Base-by-base conservation (phyloP, 257 asterid genomes). In the Penstemon barbatus region DNA sequence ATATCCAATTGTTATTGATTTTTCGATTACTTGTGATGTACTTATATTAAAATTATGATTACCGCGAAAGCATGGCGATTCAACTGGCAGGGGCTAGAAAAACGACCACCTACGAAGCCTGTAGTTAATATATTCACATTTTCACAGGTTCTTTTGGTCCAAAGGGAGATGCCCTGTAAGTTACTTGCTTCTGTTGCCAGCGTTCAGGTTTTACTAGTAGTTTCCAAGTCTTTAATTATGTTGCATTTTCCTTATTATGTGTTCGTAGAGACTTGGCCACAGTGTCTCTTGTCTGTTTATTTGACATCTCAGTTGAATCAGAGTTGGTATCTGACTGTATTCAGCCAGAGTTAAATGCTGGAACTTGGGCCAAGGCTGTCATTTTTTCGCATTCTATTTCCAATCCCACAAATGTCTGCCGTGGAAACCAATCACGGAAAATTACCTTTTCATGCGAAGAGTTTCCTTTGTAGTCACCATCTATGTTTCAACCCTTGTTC, bases 301-400 rank as follows among this genome's bases (percentile, higher is more conserved):
- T 46, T 12, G 53, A 48, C 49, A 41, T 57, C 45, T 43, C 42
- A 33, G 18, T 15, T 15, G 18, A 15, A 15, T 73, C n/a, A 19
- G 1, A 52, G 53, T 61, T 41, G 3, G 6, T 13, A 36, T 54
- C 13, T 45, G 49, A 46, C 55, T 62, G 68, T 45, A 38, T 39
- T 56, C 64, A 46, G 45, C 46, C 37, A n/a, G 54, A 59, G 50
- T 53, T 38, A 12, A 70, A 70, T 44, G 43, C 25, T 36, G 66
- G 63, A 75, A 75, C 43, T 62, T 38, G 52, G 46, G 49, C 4
- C 57, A 45, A 74, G 15, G 63, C 50, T 69, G 39, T 25, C 0
- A 33, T 38, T 49, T 18, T 40, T 60, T 45, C 61, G 50, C 67
- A 12, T 61, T 60, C 50, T 33, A 60, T 51, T 60, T 19, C 68